phyloP scores from a whole-genome alignment of 352 stramenopile species.

The Globisporangium polare region DNA sequence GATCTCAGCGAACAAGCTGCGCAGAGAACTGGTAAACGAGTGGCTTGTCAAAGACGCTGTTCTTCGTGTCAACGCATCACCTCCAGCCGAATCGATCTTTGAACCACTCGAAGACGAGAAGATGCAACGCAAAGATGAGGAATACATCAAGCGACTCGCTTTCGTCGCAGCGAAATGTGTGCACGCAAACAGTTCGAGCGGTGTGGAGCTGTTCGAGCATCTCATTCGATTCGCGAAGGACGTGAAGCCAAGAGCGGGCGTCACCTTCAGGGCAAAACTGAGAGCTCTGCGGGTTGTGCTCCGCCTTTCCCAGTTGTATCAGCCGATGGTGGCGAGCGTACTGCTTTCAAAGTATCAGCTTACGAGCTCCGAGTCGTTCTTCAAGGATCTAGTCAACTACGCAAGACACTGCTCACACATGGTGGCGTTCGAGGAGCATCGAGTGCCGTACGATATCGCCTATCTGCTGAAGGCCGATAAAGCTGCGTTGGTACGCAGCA shows the following conservation, averaged over 20 bases:
- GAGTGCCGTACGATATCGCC: slow-evolving; percentile 38
- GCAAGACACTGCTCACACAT: slow-evolving; percentile 37
- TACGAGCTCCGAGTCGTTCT: slow-evolving; percentile 16
- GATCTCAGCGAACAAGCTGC: slow-evolving; percentile 22
- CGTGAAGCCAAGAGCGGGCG: slow-evolving; percentile 30
- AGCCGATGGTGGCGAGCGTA: slow-evolving; percentile 18
- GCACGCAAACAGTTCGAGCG: slow-evolving; percentile 14
- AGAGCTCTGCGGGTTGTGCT: slow-evolving; percentile 39
- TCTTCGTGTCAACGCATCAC: slow-evolving; percentile 8
- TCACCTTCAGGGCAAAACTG: slow-evolving; percentile 57
- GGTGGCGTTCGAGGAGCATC: slow-evolving; percentile 50
- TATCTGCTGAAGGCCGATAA: slow-evolving; percentile 47
- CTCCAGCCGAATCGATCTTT: slow-evolving; percentile 25
- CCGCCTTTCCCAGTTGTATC: slow-evolving; percentile 23
- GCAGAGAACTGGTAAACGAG: slow-evolving; percentile 37
- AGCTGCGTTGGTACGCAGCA: slow-evolving; percentile 32
- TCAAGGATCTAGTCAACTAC: slow-evolving; percentile 33
- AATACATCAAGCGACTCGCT: slow-evolving; percentile 28
- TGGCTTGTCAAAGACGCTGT: slow-evolving; percentile 51
- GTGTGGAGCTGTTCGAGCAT: slow-evolving; percentile 31
- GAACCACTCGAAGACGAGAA: slow-evolving; percentile 26
- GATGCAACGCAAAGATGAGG: slow-evolving; percentile 26
- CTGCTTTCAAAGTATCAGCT: slow-evolving; percentile 20
- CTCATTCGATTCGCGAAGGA: slow-evolving; percentile 44
- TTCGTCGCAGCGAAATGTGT: slow-evolving; percentile 24